Conservation (phyloP, 208 protist genomes). For the Trypanosoma scelopori region DNA sequence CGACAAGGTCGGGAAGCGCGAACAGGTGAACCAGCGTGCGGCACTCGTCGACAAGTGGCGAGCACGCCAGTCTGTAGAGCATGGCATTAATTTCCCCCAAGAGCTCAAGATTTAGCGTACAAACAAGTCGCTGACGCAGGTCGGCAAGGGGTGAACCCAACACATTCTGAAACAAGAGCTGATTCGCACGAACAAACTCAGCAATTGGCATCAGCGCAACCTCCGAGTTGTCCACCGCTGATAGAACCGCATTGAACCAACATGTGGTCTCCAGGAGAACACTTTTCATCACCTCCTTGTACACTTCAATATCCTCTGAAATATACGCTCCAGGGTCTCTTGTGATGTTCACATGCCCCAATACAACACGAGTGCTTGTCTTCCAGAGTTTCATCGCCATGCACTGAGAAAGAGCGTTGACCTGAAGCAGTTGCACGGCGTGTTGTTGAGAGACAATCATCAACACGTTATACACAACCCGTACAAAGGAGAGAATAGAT, state of each 20-base stretch:
- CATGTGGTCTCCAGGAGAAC: slow-evolving; percentile 53
- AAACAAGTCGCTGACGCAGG: slow-evolving; percentile 20
- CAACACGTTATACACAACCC: slow-evolving; percentile 61
- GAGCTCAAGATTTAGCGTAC: slow-evolving; percentile 50
- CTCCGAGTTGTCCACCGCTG: slow-evolving; percentile 48
- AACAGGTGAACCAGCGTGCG: slow-evolving; percentile 50
- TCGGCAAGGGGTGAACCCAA: slow-evolving; percentile 33
- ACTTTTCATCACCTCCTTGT: slow-evolving; percentile 61
- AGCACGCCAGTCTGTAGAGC: slow-evolving; percentile 52
- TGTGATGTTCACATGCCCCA: slow-evolving; percentile 41
- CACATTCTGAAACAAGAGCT: slow-evolving; percentile 62
- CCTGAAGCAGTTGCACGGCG: slow-evolving; percentile 56
- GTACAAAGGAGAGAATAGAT: slow-evolving; percentile 47
- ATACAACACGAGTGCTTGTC: slow-evolving; percentile 50
- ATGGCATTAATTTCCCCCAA: slow-evolving; percentile 58
- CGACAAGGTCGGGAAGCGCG: slow-evolving; percentile 58
- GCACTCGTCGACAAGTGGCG: slow-evolving; percentile 59
- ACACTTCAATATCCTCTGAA: slow-evolving; percentile 42
- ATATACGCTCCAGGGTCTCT: slow-evolving; percentile 17
- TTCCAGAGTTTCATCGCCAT: slow-evolving; percentile 68
- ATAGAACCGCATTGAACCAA: slow-evolving; percentile 73
- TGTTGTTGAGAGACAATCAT: slow-evolving; percentile 56
- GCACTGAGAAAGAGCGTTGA: slow-evolving; percentile 49
- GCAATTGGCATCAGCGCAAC: slow-evolving; percentile 46
- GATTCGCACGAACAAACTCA: slow-evolving; percentile 58